These are phyloP conservation scores for Fusarium transvaalense DNA, from an alignment of 2,329 filamentous ascomycete genomes.

Conservation along the genomic window DNA sequence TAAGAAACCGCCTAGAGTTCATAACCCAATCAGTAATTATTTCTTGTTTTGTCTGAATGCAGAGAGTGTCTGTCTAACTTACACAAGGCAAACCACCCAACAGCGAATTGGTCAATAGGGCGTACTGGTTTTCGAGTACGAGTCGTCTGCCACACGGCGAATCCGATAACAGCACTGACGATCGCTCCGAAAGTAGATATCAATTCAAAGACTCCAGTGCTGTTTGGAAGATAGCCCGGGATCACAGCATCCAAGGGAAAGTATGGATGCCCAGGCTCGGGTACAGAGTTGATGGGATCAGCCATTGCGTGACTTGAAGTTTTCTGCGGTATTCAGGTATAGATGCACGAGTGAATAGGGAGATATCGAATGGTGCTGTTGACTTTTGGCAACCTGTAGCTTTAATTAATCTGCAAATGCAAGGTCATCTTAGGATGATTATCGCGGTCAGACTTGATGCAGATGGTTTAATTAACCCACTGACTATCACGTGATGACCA, in stretches of 20 bases:
- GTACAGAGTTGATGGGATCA: slow-evolving; percentile 2
- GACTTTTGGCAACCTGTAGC: no score
- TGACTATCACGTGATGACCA: slow-evolving; percentile 23
- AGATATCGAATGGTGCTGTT: background rate
- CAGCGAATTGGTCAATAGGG: slow-evolving; percentile 56
- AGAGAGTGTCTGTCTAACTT: slow-evolving; percentile 12
- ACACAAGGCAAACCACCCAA: slow-evolving; percentile 70
- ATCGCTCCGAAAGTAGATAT: slow-evolving; percentile 54
- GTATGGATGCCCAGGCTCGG: slow-evolving; percentile 60
- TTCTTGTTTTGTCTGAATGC: slow-evolving; percentile 5
- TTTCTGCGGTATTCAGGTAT: background rate
- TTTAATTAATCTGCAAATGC: background rate
- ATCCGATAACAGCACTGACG: slow-evolving; percentile 53
- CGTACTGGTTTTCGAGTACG: slow-evolving; percentile 41
- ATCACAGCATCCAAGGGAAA: slow-evolving; percentile 60
- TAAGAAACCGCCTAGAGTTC: slow-evolving; percentile 70
- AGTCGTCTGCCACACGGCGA: slow-evolving; percentile 46
- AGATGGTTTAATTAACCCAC: slow-evolving; percentile 6
- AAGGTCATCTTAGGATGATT: background rate
- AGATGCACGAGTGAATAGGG: background rate
- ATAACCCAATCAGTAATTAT: background rate
- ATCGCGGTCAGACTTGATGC: background rate
- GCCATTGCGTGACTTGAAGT: slow-evolving; percentile 2
- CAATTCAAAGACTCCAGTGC: slow-evolving; percentile 54
- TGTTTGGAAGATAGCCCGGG: slow-evolving; percentile 61